A percentile compares a stretch with the other conserved stretches of the same genome.
These are phyloP conservation scores for Boletus eberwhitei DNA, from an alignment of 768 basidiomycete species.

Conservation along the genomic window DNA sequence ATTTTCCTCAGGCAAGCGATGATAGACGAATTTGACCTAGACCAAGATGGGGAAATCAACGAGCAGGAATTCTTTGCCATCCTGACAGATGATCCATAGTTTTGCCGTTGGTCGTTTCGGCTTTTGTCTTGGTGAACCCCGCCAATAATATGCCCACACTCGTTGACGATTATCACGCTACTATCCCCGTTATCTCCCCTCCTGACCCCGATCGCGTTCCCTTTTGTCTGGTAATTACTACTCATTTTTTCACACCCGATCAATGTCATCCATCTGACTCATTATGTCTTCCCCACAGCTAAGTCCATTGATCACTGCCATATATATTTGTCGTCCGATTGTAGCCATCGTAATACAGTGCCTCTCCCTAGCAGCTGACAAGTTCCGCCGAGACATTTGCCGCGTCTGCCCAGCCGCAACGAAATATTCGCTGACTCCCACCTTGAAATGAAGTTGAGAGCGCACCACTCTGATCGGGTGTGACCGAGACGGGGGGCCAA, in stretches of 20 bases:
- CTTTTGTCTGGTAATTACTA: conserved; percentile 13
- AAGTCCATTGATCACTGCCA: conserved; percentile 20
- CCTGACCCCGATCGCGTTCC: conserved; percentile 15
- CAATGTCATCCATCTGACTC: conserved; percentile 15
- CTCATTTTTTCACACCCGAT: conserved; percentile 22
- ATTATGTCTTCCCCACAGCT: conserved; percentile 14
- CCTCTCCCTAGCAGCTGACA: not conserved
- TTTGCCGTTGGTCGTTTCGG: not conserved
- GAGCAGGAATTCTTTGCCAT: conserved; percentile 96
- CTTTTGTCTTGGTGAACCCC: not conserved
- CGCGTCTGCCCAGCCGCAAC: not conserved
- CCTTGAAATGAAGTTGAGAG: conserved; percentile 8
- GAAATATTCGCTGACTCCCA: conserved; percentile 16
- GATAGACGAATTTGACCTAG: conserved; percentile 99
- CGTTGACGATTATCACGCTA: conserved; percentile 9
- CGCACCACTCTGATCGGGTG: conserved; percentile 14
- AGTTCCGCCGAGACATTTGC: conserved; percentile 22
- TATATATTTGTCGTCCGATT: conserved; percentile 11
- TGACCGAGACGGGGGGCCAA: conserved; percentile 3
- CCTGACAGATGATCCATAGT: conserved; percentile 87
- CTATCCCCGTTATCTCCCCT: not conserved
- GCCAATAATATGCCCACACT: conserved; percentile 4
- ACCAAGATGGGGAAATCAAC: conserved; percentile 96
- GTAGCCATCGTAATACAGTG: conserved; percentile 21
- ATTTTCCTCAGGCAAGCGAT: conserved; percentile 81